Evolutionary conservation across 306 rosid genomes (phyloP).

Genomic region (Boehmeria nivea): DNA sequence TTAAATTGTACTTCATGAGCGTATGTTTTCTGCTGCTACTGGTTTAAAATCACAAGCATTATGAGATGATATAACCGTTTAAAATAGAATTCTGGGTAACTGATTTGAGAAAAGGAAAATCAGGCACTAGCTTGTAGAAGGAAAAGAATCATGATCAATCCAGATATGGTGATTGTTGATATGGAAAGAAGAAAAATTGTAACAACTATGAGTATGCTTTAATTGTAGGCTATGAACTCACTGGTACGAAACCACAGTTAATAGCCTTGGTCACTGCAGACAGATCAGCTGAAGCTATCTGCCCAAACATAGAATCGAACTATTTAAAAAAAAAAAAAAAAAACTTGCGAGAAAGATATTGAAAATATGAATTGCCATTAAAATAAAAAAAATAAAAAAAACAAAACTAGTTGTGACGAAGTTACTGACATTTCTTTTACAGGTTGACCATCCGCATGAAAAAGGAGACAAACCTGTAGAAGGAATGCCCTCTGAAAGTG

Average conservation of each 20-base stretch:
- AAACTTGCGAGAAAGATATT: not conserved
- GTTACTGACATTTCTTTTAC: conserved; percentile 54
- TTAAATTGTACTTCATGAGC: no score
- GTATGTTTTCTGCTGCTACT: no score
- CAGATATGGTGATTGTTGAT: not conserved
- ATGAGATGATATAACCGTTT: no score
- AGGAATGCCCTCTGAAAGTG: conserved; percentile 82
- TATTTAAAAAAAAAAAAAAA: conserved; percentile 23
- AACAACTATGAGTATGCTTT: no score
- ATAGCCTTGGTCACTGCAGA: conserved; percentile 58
- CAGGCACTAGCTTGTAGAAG: no score
- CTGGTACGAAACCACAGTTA: conserved; percentile 79
- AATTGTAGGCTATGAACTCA: conserved; percentile 42
- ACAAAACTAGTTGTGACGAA: conserved; percentile 16
- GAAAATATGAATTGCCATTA: not conserved
- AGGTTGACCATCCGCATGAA: conserved; percentile 86
- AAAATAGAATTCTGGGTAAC: no score
- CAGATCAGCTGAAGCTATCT: conserved; percentile 69
- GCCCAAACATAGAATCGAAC: conserved; percentile 25
- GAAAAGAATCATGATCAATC: no score
- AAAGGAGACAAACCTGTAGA: conserved; percentile 90
- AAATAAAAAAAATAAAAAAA: conserved; percentile 4
- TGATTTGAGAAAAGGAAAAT: no score
- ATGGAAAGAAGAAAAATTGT: no score
- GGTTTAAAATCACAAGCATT: no score